Conservation (phyloP, 345 rosid species). For the Hevea brasiliensis region DNA sequence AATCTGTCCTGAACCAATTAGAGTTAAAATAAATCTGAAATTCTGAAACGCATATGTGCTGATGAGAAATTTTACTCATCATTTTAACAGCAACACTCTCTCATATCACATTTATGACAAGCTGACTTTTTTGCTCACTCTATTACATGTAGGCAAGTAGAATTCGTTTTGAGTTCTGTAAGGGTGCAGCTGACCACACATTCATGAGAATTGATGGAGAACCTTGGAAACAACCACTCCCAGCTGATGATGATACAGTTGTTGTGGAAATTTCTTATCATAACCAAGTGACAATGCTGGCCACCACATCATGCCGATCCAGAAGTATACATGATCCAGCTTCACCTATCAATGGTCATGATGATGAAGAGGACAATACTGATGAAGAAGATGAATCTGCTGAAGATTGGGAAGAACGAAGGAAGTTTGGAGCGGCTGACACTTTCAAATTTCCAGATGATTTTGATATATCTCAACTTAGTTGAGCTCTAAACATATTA, state of each 20-base stretch:
- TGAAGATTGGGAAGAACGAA: conserved; percentile 38
- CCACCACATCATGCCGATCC: conserved; percentile 56
- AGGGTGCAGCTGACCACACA: conserved; percentile 62
- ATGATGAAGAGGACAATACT: conserved; percentile 29
- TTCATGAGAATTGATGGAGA: conserved; percentile 85
- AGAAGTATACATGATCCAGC: conserved; percentile 47
- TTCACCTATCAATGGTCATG: conserved; percentile 14
- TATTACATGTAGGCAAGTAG: conserved; percentile 49
- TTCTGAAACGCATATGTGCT: too few species aligned
- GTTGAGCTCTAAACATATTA: conserved; percentile 29
- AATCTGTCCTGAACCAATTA: too few species aligned
- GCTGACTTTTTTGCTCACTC: too few species aligned
- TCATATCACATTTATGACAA: too few species aligned
- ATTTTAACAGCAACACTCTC: too few species aligned
- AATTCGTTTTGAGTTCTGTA: conserved; percentile 68
- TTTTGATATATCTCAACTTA: conserved; percentile 63
- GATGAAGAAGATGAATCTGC: conserved; percentile 18
- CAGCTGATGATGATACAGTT: conserved; percentile 62
- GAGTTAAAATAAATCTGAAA: too few species aligned
- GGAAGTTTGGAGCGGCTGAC: conserved; percentile 86
- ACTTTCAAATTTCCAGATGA: conserved; percentile 82
- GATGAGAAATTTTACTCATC: too few species aligned
- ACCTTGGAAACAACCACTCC: conserved; percentile 83
- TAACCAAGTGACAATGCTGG: conserved; percentile 84
- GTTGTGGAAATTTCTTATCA: conserved; percentile 72